Conservation (phyloP, 73 alveolate species). For the Paramecium sexaurelia region DNA sequence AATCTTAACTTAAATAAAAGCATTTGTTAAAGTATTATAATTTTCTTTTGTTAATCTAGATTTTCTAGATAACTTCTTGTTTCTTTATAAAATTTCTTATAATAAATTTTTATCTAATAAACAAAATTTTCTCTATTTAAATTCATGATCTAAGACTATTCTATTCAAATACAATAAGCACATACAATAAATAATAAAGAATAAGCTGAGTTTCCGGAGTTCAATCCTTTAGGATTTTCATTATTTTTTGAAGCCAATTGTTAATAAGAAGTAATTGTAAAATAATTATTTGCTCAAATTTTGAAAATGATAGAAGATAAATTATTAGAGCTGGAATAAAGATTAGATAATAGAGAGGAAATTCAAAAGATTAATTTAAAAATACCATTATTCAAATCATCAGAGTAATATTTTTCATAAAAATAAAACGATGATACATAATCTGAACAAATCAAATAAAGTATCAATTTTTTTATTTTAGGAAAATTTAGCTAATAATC, state of each 20-base stretch:
- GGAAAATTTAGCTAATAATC: constrained; percentile 34
- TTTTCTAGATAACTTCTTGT: not conserved
- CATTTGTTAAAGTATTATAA: not conserved
- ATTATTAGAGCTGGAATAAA: constrained; percentile 15
- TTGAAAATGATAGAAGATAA: constrained; percentile 24
- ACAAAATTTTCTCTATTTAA: not conserved
- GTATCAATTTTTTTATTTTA: not conserved
- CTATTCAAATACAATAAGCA: not conserved
- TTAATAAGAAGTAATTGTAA: not conserved
- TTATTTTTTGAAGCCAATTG: not conserved
- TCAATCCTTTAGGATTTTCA: constrained; percentile 33
- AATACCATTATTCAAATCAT: not conserved
- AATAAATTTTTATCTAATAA: not conserved
- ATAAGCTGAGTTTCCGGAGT: not conserved
- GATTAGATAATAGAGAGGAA: constrained; percentile 39
- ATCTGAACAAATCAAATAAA: not conserved
- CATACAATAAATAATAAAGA: not conserved
- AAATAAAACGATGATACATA: not conserved
- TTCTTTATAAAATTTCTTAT: not conserved
- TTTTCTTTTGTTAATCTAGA: not conserved
- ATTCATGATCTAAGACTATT: not conserved
- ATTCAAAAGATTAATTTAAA: not conserved
- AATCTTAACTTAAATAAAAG: not conserved
- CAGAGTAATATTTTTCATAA: not conserved
- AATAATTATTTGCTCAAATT: not conserved